A percentile compares a stretch with the other conserved stretches of the same genome.
These are phyloP conservation scores for Clavispora vitiphila DNA, from an alignment of 805 yeast genomes.

Conservation along the genomic window DNA sequence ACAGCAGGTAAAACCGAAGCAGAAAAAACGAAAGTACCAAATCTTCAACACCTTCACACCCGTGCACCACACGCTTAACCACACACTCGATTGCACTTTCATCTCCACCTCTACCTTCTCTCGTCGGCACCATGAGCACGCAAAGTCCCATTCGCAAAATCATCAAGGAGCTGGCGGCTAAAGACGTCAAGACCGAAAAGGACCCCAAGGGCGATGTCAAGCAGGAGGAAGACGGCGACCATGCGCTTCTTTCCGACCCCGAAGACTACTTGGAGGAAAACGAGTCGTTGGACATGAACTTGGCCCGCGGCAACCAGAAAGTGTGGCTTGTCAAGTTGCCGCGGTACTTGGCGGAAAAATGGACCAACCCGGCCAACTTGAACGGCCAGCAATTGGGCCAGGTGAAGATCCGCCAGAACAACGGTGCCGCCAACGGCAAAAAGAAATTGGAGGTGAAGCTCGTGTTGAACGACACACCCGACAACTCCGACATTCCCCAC, in stretches of 20 bases:
- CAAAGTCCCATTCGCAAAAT: constrained; percentile 9
- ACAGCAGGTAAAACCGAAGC: too few species aligned
- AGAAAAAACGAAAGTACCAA: too few species aligned
- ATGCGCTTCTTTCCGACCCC: constrained; percentile 37
- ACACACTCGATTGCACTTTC: not conserved
- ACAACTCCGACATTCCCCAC: constrained; percentile 58
- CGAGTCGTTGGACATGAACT: constrained; percentile 75
- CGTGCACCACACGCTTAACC: constrained; percentile 3
- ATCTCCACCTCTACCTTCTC: not conserved
- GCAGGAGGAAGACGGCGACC: constrained; percentile 18
- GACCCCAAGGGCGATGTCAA: constrained; percentile 2
- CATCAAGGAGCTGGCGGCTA: constrained; percentile 1
- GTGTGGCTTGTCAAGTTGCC: constrained; percentile 94
- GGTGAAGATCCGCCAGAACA: constrained; percentile 62
- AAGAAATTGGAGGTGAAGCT: constrained; percentile 48
- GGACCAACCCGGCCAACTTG: constrained; percentile 59
- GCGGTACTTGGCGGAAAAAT: constrained; percentile 72
- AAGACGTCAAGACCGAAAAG: not conserved
- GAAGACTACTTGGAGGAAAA: constrained; percentile 46
- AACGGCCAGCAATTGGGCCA: constrained; percentile 77
- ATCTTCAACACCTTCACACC: too few species aligned
- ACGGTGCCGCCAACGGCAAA: constrained; percentile 16
- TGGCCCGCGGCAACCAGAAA: constrained; percentile 57
- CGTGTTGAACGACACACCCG: constrained; percentile 43
- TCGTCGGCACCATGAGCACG: constrained; percentile 7